Percentiles rank a stretch among this genome's conserved stretches.
phyloP scores from a whole-genome alignment of 805 yeast species.

The Tetrapisispora pingtungensis region DNA sequence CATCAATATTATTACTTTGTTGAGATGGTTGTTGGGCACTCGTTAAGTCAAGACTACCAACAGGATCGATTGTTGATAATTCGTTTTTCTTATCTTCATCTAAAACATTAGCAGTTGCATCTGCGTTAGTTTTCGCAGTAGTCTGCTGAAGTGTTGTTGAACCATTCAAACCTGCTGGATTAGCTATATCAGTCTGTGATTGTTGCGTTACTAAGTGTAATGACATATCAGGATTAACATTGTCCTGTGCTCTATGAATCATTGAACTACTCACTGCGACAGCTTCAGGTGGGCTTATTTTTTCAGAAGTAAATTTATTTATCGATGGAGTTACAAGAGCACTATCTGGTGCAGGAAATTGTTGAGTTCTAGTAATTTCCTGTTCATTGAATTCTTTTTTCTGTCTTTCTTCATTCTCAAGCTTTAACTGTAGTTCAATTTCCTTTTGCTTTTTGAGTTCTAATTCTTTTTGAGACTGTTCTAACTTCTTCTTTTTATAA shows the following conservation, averaged over 20 bases:
- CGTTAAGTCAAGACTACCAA: neutral
- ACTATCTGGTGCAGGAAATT: neutral
- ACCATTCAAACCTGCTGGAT: neutral
- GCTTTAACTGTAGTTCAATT: conserved; percentile 6
- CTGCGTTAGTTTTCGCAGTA: neutral
- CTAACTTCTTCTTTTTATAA: neutral
- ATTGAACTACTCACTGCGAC: neutral
- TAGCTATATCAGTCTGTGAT: neutral
- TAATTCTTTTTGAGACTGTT: conserved; percentile 1
- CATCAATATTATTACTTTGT: conserved; percentile 12
- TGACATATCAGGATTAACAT: neutral
- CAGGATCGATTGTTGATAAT: conserved; percentile 2
- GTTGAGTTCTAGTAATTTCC: neutral
- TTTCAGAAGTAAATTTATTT: neutral
- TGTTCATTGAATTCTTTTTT: conserved; percentile 5
- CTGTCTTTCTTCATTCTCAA: conserved; percentile 8
- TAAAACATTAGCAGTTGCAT: conserved; percentile 4
- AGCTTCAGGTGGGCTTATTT: neutral
- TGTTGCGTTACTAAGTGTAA: conserved; percentile 3
- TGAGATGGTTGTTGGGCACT: conserved; percentile 9
- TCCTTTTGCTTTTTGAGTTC: conserved; percentile 3
- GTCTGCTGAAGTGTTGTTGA: neutral
- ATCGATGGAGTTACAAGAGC: neutral
- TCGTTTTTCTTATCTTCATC: conserved; percentile 2
- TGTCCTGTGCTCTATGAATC: neutral